phyloP scores from a whole-genome alignment of 1,139 yeast species.

The Geotrichum citri-aurantii region DNA sequence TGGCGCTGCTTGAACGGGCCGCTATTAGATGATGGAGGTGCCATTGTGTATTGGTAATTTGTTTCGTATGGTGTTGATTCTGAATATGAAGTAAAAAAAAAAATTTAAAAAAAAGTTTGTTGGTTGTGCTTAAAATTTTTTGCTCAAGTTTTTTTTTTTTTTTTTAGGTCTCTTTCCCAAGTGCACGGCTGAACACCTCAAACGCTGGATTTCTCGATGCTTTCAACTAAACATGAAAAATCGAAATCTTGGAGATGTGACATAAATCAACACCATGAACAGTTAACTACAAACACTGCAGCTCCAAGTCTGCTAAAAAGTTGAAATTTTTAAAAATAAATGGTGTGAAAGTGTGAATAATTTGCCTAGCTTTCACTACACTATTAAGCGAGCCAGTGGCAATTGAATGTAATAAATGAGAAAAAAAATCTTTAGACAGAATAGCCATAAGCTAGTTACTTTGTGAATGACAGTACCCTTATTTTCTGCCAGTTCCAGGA shows the following conservation, averaged over 20 bases:
- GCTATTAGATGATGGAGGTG: not conserved
- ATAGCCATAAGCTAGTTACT: not conserved
- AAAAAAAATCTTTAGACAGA: not conserved
- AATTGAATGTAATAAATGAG: not conserved
- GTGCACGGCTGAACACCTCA: slow-evolving; percentile 3
- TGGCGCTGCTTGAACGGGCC: not conserved
- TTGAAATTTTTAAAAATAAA: not conserved
- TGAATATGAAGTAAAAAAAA: not conserved
- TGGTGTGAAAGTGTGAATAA: not conserved
- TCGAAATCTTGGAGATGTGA: not conserved
- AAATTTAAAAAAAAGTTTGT: too few relatives aligned
- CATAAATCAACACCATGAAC: not conserved
- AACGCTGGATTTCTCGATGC: too few relatives aligned
- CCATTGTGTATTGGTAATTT: not conserved
- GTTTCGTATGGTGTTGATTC: not conserved
- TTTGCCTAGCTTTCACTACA: not conserved
- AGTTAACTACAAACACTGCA: not conserved
- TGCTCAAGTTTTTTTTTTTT: not conserved
- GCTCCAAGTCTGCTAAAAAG: not conserved
- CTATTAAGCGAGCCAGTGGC: not conserved
- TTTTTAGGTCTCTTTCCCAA: slow-evolving; percentile 5
- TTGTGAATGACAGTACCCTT: not conserved
- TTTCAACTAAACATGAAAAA: not conserved
- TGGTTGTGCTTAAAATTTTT: not conserved
- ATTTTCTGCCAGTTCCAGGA: slow-evolving; percentile 2